Evolutionary conservation across 1,139 yeast genomes (phyloP).

Genomic region (Blastobotrys serpentis): DNA sequence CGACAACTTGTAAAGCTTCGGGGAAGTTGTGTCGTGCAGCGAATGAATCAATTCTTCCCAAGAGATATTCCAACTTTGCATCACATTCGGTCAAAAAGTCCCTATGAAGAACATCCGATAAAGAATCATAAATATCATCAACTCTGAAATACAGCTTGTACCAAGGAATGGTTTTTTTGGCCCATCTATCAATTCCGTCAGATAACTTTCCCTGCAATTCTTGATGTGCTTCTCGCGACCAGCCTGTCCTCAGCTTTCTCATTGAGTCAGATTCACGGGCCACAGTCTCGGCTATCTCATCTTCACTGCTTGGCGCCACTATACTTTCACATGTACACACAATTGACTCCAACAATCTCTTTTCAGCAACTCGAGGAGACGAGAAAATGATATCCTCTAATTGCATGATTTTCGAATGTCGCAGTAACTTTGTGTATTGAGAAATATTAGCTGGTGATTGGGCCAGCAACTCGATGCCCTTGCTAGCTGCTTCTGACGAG

Average conservation of each 20-base stretch:
- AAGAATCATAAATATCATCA: conserved; percentile 38
- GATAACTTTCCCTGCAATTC: conserved; percentile 39
- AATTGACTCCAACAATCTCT: conserved; percentile 29
- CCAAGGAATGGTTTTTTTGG: conserved; percentile 37
- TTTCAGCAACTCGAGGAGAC: conserved; percentile 19
- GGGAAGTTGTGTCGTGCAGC: conserved; percentile 29
- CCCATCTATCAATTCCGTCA: conserved; percentile 28
- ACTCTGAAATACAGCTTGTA: conserved; percentile 40
- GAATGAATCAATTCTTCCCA: conserved; percentile 38
- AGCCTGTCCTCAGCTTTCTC: conserved; percentile 30
- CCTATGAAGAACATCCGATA: conserved; percentile 23
- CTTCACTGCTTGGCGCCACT: conserved; percentile 25
- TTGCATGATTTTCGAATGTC: conserved; percentile 29
- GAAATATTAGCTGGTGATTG: conserved; percentile 35
- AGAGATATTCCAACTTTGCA: conserved; percentile 32
- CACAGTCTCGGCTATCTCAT: conserved; percentile 18
- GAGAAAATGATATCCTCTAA: conserved; percentile 29
- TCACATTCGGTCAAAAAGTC: conserved; percentile 35
- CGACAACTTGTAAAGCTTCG: neutral
- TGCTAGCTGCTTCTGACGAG: conserved; percentile 28
- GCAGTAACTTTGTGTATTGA: conserved; percentile 27
- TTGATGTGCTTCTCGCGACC: conserved; percentile 41
- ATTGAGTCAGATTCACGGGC: conserved; percentile 25
- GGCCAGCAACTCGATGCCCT: conserved; percentile 32
- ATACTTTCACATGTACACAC: conserved; percentile 30